Evolutionary conservation across 1,284 basidiomycete genomes (phyloP).

Genomic region (Cerrena zonata): DNA sequence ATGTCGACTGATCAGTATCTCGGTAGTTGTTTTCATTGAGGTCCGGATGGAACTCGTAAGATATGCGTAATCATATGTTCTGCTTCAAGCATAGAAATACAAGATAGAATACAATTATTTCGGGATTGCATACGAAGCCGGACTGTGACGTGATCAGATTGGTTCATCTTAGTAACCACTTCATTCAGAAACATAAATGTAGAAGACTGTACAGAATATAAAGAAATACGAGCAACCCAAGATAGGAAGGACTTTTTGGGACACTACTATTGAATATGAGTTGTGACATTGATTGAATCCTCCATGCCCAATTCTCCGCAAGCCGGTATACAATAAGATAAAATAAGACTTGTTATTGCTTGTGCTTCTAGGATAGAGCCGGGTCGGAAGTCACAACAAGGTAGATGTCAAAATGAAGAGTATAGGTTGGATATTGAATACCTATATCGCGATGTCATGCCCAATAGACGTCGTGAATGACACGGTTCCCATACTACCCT

Average conservation of each 20-base stretch:
- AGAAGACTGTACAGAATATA: no score
- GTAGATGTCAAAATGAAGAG: no score
- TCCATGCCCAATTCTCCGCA: constrained; percentile 21
- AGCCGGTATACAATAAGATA: constrained; percentile 33
- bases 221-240: no score
- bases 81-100: not conserved
- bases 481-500: not conserved
- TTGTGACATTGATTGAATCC: no score
- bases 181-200: no score
- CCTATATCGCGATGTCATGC: no score
- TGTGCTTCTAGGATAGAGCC: constrained; percentile 3
- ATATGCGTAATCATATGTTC: not conserved
- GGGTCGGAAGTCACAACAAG: not conserved
- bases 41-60: not conserved
- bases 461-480: not conserved
- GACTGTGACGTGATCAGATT: no score
- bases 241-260: no score
- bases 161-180: no score
- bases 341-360: constrained; percentile 38
- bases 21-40: not conserved
- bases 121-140: no score
- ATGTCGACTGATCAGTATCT: not conserved
- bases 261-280: no score
- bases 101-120: not conserved
- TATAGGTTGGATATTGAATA: no score